Evolutionary conservation across 805 yeast species (phyloP).

Genomic region (Yamadazyma ubonensis): DNA sequence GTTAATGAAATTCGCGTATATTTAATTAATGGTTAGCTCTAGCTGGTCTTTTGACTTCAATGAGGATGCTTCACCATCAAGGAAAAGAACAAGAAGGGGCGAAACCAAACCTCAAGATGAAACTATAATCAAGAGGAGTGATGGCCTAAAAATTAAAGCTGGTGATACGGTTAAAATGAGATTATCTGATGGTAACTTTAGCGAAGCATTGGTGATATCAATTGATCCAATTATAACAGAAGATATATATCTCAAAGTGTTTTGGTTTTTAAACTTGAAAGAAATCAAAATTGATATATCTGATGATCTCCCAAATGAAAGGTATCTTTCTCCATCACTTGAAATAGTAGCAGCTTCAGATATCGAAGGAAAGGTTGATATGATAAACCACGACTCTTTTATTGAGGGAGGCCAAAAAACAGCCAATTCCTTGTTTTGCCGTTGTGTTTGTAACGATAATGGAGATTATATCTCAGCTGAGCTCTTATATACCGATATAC

Average conservation of each 20-base stretch:
- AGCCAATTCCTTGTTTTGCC: constrained; percentile 37
- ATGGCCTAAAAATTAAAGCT: neutral
- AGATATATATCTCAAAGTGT: constrained; percentile 47
- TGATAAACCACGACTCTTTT: constrained; percentile 38
- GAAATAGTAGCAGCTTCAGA: constrained; percentile 44
- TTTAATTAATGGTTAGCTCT: neutral
- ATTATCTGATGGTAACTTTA: neutral
- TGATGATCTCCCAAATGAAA: constrained; percentile 32
- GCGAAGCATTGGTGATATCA: constrained; percentile 47
- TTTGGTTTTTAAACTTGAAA: constrained; percentile 44
- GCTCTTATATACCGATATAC: neutral
- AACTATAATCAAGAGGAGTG: neutral
- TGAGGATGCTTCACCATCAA: neutral
- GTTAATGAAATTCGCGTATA: constrained; percentile 8
- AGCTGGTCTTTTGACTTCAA: neutral
- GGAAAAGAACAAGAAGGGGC: neutral
- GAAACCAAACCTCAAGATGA: constrained; percentile 18
- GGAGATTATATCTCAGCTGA: constrained; percentile 17
- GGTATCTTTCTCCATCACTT: constrained; percentile 53
- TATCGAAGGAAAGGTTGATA: constrained; percentile 40
- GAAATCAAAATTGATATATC: constrained; percentile 33
- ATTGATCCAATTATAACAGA: constrained; percentile 50
- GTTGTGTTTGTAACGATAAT: constrained; percentile 40
- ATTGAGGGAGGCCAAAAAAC: too few relatives aligned
- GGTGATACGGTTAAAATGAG: neutral